Conservation (phyloP, 2,329 filamentous ascomycete species). For the Phyllosticta citriasiana region DNA sequence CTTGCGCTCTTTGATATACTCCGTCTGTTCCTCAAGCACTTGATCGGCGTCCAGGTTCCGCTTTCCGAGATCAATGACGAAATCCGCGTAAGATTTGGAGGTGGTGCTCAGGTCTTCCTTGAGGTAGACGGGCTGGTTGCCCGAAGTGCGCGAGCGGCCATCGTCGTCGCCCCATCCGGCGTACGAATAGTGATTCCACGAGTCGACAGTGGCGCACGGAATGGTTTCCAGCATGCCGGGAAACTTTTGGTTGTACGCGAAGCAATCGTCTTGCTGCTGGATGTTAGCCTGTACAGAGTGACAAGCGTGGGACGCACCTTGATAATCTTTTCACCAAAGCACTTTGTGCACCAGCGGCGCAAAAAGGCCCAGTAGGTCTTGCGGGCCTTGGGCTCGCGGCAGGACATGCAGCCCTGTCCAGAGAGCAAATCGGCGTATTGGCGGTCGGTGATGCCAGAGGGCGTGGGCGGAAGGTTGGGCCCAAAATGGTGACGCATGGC, state of each 20-base stretch:
- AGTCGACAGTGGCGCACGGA: slow-evolving; percentile 26
- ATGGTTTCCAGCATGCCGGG: slow-evolving; percentile 19
- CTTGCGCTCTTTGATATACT: slow-evolving; percentile 12
- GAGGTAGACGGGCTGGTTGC: slow-evolving; percentile 6
- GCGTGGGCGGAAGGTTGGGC: slow-evolving; percentile 23
- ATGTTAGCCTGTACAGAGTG: slow-evolving; percentile 6
- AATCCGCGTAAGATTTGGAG: slow-evolving; percentile 1
- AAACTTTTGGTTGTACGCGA: slow-evolving; percentile 16
- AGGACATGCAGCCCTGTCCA: slow-evolving; percentile 31
- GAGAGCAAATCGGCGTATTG: slow-evolving; percentile 31
- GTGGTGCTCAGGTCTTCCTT: slow-evolving; percentile 6
- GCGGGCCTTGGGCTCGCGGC: slow-evolving; percentile 24
- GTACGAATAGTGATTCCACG: slow-evolving; percentile 28
- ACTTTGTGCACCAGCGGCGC: slow-evolving; percentile 32
- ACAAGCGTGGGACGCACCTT: slow-evolving; percentile 11
- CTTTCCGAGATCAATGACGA: not conserved
- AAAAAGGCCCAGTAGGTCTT: slow-evolving; percentile 36
- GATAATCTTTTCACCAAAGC: slow-evolving; percentile 24
- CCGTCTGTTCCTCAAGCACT: slow-evolving; percentile 19
- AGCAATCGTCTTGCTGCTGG: slow-evolving; percentile 22
- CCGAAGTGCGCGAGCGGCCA: slow-evolving; percentile 21
- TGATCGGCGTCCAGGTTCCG: not conserved
- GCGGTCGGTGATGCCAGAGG: slow-evolving; percentile 27
- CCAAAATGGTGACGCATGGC: slow-evolving; percentile 25
- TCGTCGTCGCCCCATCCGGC: slow-evolving; percentile 25